phyloP scores from a whole-genome alignment of 1,284 basidiomycete species.

The Phellinidium pouzarii region DNA sequence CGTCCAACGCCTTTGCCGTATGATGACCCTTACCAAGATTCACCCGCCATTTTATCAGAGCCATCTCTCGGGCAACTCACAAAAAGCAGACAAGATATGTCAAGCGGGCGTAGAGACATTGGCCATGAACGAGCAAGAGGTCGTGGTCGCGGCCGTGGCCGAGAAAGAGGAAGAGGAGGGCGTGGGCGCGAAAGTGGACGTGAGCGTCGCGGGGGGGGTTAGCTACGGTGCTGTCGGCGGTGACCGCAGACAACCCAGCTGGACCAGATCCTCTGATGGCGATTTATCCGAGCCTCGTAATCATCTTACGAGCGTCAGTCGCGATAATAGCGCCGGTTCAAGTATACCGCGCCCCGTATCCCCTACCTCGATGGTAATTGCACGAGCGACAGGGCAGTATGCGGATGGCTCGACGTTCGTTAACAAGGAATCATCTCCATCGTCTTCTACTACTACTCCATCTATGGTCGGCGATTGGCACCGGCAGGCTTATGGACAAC shows the following conservation, averaged over 20 bases:
- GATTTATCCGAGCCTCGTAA: slow-evolving; percentile 26
- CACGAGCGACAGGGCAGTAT: slow-evolving; percentile 39
- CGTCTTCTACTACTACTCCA: slow-evolving; percentile 2
- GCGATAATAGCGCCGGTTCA: not conserved
- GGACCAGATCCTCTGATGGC: slow-evolving; percentile 9
- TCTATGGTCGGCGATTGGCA: slow-evolving; percentile 16
- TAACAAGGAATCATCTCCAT: slow-evolving; percentile 16
- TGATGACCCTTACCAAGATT: slow-evolving; percentile 69
- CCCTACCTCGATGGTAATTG: slow-evolving; percentile 42
- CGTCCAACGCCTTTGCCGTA: slow-evolving; percentile 63
- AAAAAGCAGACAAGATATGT: slow-evolving; percentile 22
- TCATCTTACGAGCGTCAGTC: slow-evolving; percentile 24
- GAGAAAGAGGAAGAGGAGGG: slow-evolving; percentile 15
- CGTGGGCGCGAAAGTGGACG: slow-evolving; percentile 22
- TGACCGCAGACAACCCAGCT: slow-evolving; percentile 15
- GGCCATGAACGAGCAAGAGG: slow-evolving; percentile 26
- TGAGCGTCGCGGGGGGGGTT: slow-evolving; percentile 17
- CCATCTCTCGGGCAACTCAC: not conserved
- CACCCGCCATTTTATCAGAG: slow-evolving; percentile 8
- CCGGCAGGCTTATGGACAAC: slow-evolving; percentile 11
- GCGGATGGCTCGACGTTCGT: slow-evolving; percentile 24
- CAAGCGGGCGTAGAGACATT: slow-evolving; percentile 26
- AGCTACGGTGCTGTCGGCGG: slow-evolving; percentile 20
- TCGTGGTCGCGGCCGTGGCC: slow-evolving; percentile 30
- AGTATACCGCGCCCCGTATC: slow-evolving; percentile 27